Evolutionary conservation across 129 eudicot species (phyloP).

Genomic region (Glebionis coronaria): DNA sequence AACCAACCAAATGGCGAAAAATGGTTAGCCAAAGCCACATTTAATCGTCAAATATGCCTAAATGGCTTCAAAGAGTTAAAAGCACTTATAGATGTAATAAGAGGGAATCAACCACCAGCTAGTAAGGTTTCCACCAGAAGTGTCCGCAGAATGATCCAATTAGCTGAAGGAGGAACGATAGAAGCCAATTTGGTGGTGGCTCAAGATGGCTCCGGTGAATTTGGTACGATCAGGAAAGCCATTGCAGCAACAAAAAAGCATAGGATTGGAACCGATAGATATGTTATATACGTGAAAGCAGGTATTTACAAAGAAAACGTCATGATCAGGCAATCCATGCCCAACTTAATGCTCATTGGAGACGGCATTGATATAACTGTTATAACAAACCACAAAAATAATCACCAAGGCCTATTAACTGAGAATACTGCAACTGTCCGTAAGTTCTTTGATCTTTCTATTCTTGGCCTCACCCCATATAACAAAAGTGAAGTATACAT

Average conservation of each 20-base stretch:
- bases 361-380: slow-evolving; percentile 62
- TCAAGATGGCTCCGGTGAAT: slow-evolving; percentile 64
- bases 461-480: no score
- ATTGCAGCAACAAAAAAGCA: slow-evolving; percentile 31
- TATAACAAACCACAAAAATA: slow-evolving; percentile 44
- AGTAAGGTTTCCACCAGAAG: slow-evolving; percentile 20
- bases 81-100: slow-evolving; percentile 35
- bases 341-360: slow-evolving; percentile 48
- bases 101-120: slow-evolving; percentile 21
- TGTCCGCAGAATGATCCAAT: slow-evolving; percentile 31
- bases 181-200: slow-evolving; percentile 57
- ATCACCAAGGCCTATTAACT: slow-evolving; percentile 39
- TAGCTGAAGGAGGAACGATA: neutral
- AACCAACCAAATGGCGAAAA: slow-evolving; percentile 29
- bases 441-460: slow-evolving; percentile 21
- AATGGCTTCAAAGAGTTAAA: slow-evolving; percentile 40
- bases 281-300: slow-evolving; percentile 47
- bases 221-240: slow-evolving; percentile 45
- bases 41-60: slow-evolving; percentile 51
- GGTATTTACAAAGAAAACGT: slow-evolving; percentile 65
- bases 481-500: neutral
- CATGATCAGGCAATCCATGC: slow-evolving; percentile 30
- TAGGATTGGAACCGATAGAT: slow-evolving; percentile 31
- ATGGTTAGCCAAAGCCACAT: slow-evolving; percentile 41
- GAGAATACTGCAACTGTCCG: slow-evolving; percentile 56